phyloP scores from a whole-genome alignment of 2,329 filamentous ascomycete genomes.

The Fusarium penzigii region DNA sequence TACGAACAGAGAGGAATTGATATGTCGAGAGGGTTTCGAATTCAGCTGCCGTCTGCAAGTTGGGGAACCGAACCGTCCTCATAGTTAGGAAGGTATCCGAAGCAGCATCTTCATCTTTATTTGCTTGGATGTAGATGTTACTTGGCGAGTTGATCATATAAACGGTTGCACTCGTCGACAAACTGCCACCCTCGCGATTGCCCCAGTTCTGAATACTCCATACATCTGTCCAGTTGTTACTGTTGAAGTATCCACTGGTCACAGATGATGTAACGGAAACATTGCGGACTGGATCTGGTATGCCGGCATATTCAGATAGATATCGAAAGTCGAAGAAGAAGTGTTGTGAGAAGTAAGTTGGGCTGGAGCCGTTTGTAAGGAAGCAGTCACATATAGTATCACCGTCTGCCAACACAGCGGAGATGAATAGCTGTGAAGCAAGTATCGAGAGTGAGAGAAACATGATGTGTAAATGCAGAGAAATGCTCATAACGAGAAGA shows the following conservation, averaged over 20 bases:
- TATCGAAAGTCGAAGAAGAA: slow-evolving; percentile 53
- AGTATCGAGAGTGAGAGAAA: background rate
- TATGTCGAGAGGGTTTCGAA: slow-evolving; percentile 41
- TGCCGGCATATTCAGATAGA: slow-evolving; percentile 40
- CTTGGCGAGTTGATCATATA: slow-evolving; percentile 44
- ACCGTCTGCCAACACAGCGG: slow-evolving; percentile 14
- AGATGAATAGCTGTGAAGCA: background rate
- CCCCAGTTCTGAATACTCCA: slow-evolving; percentile 45
- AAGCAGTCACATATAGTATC: slow-evolving; percentile 48
- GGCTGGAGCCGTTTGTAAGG: slow-evolving; percentile 46
- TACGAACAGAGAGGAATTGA: slow-evolving; percentile 42
- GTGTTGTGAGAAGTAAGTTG: slow-evolving; percentile 46
- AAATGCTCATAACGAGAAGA: background rate
- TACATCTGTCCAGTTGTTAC: slow-evolving; percentile 35
- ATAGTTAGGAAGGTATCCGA: slow-evolving; percentile 48
- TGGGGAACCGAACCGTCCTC: slow-evolving; percentile 44
- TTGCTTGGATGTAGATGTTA: slow-evolving; percentile 50
- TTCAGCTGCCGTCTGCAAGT: slow-evolving; percentile 51
- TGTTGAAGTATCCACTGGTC: slow-evolving; percentile 43
- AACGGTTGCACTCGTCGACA: slow-evolving; percentile 31
- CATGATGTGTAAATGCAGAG: background rate
- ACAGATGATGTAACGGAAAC: slow-evolving; percentile 26
- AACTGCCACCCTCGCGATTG: slow-evolving; percentile 38
- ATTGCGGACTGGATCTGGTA: slow-evolving; percentile 35
- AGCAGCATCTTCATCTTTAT: slow-evolving; percentile 33